Evolutionary conservation across 225 moss, liverwort and hornwort species (phyloP), one percentile per base, ranked within the genome.

Genomic region (Thuidium tamariscinum): DNA sequence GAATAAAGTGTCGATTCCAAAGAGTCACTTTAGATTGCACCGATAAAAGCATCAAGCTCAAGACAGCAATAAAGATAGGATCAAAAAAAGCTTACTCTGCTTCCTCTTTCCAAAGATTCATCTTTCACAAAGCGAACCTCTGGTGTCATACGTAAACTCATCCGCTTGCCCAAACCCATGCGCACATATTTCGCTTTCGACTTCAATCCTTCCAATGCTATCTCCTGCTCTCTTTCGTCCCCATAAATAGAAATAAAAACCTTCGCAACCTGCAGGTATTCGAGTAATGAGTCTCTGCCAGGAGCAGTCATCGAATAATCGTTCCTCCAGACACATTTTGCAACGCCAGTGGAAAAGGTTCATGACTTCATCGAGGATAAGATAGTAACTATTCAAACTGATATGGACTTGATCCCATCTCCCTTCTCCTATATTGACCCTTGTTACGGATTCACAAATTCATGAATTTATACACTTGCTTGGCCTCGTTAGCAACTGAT

Each of bases 61-160:
- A 64, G 48, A 48, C n/a, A 80, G n/a, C 48, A 54, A 55, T 25
- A 44, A 44, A 30, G 27, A 72, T 34, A 54, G 48, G 72, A 55
- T 9, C 6, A 54, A 39, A 57, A 80, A 56, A 82, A 39, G 39
- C 91, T 94, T 91, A 97, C 99, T 88, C 93, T 94, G 91, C 92
- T 95, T 91, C 95, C 95, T 83, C 95, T 93, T 89, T 99, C 99
- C 85, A 97, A 87, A 49, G 94, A 90, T 79, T 99, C 97, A 63
- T 99, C 99, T 85, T 96, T 96, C 63, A 99, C 91, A 81, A 99
- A 97, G 59, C 94, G 96, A 89, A 97, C 95, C 81, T 99, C 96
- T 19, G 97, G 99, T 69, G 99, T 97, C 92, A 94, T 92, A 84
- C 95, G 96, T 93, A 99, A 90, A 90, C 95, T 97, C 97, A 99